Evolutionary conservation across 1,284 basidiomycete genomes (phyloP).

Genomic region (Tremellales sp.): DNA sequence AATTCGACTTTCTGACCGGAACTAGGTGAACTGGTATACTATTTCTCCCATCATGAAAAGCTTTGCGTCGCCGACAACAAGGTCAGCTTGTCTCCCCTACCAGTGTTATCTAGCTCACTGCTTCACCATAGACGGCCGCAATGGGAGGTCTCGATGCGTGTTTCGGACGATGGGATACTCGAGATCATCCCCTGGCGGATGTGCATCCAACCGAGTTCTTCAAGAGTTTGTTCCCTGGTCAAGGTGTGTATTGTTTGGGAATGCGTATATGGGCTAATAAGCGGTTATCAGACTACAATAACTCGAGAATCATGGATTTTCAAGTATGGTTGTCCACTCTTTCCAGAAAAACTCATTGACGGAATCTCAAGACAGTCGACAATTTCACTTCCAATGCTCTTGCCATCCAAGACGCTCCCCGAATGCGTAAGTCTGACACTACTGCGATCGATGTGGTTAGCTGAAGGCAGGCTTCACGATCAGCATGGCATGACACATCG

Average conservation of each 20-base stretch:
- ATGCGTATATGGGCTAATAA: background rate
- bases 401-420: slow-evolving; percentile 64
- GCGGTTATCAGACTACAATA: slow-evolving; percentile 87
- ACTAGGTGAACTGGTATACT: slow-evolving; percentile 41
- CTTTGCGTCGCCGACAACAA: slow-evolving; percentile 74
- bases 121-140: too few relatives aligned
- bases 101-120: too few relatives aligned
- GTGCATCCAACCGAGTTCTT: slow-evolving; percentile 80
- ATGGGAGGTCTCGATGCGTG: slow-evolving; percentile 80
- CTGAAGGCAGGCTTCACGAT: too few relatives aligned
- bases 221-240: slow-evolving; percentile 82
- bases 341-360: slow-evolving; percentile 55
- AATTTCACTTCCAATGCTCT: slow-evolving; percentile 72
- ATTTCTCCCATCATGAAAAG: slow-evolving; percentile 52
- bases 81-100: too few relatives aligned
- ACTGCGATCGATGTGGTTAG: background rate
- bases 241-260: slow-evolving; percentile 43
- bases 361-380: slow-evolving; percentile 79
- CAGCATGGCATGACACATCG: slow-evolving; percentile 51
- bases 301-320: slow-evolving; percentile 54
- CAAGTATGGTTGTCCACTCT: slow-evolving; percentile 20
- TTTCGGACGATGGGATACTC: slow-evolving; percentile 92
- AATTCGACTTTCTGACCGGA: background rate
- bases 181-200: slow-evolving; percentile 73
- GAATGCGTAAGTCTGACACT: slow-evolving; percentile 48